Conservation (phyloP, 331 rosid species). For the Acacia concinna region DNA sequence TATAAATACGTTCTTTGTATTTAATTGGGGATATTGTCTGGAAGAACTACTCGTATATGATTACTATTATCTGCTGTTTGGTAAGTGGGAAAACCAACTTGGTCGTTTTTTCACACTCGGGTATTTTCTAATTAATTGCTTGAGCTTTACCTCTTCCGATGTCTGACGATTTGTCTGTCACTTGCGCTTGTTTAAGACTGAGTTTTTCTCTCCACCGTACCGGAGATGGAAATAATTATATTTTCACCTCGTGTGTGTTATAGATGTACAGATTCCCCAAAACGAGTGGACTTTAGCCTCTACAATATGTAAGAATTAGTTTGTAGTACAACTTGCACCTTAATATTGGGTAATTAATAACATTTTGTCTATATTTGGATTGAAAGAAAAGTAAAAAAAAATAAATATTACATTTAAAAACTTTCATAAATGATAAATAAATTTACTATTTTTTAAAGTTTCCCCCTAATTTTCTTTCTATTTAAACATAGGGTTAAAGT, state of each 20-base stretch:
- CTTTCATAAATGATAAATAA: no score
- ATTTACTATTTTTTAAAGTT: no score
- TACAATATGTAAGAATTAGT: background rate
- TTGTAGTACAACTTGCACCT: no score
- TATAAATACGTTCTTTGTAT: background rate
- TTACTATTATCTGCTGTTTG: conserved; percentile 1
- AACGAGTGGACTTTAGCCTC: conserved; percentile 8
- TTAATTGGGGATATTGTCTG: background rate
- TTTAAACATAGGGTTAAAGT: background rate
- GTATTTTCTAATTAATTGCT: background rate
- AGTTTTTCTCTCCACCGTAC: background rate
- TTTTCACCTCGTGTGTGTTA: conserved; percentile 7
- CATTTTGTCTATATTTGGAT: no score
- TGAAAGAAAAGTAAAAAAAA: no score
- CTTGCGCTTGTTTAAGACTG: background rate
- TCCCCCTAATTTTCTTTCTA: no score
- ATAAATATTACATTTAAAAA: no score
- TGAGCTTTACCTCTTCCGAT: conserved; percentile 16
- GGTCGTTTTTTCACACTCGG: background rate
- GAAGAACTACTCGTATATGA: background rate
- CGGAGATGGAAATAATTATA: conserved; percentile 17
- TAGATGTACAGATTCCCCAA: background rate
- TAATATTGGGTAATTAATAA: no score
- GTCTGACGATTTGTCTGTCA: background rate
- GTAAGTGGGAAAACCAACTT: conserved; percentile 20